Conservation (phyloP, 2,329 filamentous ascomycete species). For the Aspergillus sp. region DNA sequence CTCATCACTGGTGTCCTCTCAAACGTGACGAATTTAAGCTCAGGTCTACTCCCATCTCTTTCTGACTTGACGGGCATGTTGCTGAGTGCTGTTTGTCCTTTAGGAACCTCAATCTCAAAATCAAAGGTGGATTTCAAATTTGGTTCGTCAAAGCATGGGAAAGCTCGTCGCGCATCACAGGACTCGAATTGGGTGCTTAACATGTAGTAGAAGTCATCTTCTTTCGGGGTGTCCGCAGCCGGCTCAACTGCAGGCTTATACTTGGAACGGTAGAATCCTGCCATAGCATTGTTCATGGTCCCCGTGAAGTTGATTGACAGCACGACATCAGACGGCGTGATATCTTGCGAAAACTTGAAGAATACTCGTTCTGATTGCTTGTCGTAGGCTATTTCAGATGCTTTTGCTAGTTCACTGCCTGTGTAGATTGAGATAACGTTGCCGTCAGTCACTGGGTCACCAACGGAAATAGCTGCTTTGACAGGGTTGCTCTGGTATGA, state of each 20-base stretch:
- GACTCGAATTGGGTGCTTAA: conserved; percentile 96
- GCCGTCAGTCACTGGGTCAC: neutral
- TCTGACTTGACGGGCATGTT: conserved; percentile 87
- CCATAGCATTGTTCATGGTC: conserved; percentile 82
- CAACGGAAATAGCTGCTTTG: neutral
- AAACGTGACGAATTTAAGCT: conserved; percentile 62
- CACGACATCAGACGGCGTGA: conserved; percentile 60
- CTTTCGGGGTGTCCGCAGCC: conserved; percentile 68
- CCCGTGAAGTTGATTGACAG: conserved; percentile 69
- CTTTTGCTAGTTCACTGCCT: conserved; percentile 34
- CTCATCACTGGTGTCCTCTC: conserved; percentile 84
- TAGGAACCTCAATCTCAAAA: conserved; percentile 82
- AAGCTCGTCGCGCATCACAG: conserved; percentile 86
- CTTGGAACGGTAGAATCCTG: conserved; percentile 86
- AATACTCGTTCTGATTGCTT: conserved; percentile 75
- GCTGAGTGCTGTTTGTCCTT: conserved; percentile 78
- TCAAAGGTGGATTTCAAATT: conserved; percentile 96
- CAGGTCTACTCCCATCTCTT: conserved; percentile 58
- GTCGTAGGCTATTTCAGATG: conserved; percentile 68
- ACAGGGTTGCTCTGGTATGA: neutral
- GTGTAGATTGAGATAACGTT: neutral
- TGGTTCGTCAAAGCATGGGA: conserved; percentile 97
- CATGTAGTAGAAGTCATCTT: conserved; percentile 59
- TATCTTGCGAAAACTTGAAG: conserved; percentile 64
- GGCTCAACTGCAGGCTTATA: conserved; percentile 74